These are phyloP conservation scores for Phytophthora fragariaefolia DNA, from an alignment of 352 stramenopile genomes.

Conservation along the genomic window DNA sequence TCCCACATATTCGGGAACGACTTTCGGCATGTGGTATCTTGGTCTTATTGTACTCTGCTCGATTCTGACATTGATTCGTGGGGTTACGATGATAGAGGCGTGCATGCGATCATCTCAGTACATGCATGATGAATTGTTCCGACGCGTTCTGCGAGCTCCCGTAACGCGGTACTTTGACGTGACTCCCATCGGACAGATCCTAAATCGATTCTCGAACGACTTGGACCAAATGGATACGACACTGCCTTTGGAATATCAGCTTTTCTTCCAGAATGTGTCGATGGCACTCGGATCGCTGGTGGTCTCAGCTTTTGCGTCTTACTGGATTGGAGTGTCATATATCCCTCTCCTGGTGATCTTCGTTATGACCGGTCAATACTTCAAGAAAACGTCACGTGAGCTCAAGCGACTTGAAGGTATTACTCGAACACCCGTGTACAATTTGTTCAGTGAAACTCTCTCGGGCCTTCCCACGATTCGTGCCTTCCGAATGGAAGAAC, in stretches of 20 bases:
- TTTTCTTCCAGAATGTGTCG: constrained; percentile 40
- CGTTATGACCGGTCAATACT: constrained; percentile 76
- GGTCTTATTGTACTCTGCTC: constrained; percentile 39
- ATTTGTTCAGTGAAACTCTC: constrained; percentile 92
- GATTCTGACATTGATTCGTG: constrained; percentile 32
- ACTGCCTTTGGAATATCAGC: constrained; percentile 44
- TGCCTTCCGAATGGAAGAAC: constrained; percentile 52
- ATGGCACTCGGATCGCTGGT: constrained; percentile 40
- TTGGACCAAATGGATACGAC: constrained; percentile 55
- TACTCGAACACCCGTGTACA: constrained; percentile 88
- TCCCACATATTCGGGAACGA: constrained; percentile 41
- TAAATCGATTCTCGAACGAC: constrained; percentile 64
- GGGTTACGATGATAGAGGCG: constrained; percentile 41
- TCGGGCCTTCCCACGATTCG: constrained; percentile 93
- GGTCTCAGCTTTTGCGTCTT: constrained; percentile 41
- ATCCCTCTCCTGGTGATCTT: constrained; percentile 63
- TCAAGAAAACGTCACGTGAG: constrained; percentile 79
- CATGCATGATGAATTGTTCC: constrained; percentile 49
- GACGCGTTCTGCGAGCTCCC: constrained; percentile 47
- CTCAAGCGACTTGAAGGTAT: constrained; percentile 95
- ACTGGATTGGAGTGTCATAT: constrained; percentile 51
- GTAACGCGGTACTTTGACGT: constrained; percentile 63
- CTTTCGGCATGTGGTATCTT: constrained; percentile 46
- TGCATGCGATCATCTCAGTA: constrained; percentile 41
- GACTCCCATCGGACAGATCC: constrained; percentile 54